Base-by-base conservation (phyloP, 1,284 basidiomycete species). In the Cryptococcus amylolentus region DNA sequence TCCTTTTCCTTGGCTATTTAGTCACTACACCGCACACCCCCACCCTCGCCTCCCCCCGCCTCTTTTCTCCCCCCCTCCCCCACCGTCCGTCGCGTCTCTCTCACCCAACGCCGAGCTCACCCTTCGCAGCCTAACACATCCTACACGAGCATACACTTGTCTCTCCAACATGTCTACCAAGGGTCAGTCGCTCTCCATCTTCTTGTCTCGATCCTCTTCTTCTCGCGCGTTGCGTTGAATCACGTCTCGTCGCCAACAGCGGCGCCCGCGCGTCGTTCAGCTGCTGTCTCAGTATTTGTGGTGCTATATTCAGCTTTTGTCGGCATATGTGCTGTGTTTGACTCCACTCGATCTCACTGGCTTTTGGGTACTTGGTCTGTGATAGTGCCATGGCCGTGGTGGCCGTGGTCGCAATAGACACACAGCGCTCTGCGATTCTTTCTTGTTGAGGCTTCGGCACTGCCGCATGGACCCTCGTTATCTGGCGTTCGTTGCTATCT, bases 151-250 rank as follows among this genome's bases (percentile, higher is more conserved):
- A 42, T 42, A 42, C 41, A n/a, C 20, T 42, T 10, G 41, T 50
- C 55, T 49, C 42, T 46, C 23, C 68, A 75, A 52, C 63, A 77
- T 77, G 76, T 77, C 76, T 60, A 75, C 76, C 66, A 77, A 76
- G 66, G 72, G 74, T 76, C 65, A 72, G 72, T 67, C 37, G 18
- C 51, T 20, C 31, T 16, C 28, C 26, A 12, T 23, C 35, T 35
- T 40, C 37, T 46, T 20, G n/a, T 3, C 13, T 31, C 13, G 49
- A 14, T 27, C 31, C 41, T 45, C 54, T 39, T 40, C 16, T 7
- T 20, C 14, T 37, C 54, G 20, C 42, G 9, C 51, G 56, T 51
- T 43, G 23, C 39, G 51, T 16, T 47, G 31, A 23, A 23, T 23
- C 23, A 23, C 23, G 23, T 23, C 23, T 35, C 7, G 31, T 35